A percentile compares a stretch with the other conserved stretches of the same genome.
Conservation (phyloP, 305 asterid species). For the Fraxinus sp. region DNA sequence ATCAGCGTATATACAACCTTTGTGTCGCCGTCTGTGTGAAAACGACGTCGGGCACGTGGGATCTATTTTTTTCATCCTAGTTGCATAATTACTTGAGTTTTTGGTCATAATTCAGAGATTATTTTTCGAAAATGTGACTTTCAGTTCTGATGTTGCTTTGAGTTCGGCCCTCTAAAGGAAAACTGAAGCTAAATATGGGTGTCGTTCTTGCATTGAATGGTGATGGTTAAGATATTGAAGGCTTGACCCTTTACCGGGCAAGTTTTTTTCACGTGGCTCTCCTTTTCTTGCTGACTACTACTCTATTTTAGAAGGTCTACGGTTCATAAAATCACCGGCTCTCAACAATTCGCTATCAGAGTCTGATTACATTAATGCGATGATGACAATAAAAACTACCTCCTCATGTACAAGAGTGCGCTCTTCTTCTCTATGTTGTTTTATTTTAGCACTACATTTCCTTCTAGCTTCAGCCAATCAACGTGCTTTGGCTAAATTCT, state of each 20-base stretch:
- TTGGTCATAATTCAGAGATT: not conserved
- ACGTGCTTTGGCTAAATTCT: not conserved
- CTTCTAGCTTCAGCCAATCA: not conserved
- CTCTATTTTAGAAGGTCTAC: not conserved
- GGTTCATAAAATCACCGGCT: not conserved
- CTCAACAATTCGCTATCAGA: not conserved
- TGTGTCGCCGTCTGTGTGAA: constrained; percentile 18
- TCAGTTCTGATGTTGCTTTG: not conserved
- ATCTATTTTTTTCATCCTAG: not conserved
- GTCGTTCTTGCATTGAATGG: not conserved
- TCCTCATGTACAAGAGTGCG: too few relatives aligned
- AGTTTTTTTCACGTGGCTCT: not conserved
- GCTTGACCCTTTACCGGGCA: not conserved
- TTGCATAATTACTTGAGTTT: not conserved
- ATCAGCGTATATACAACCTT: not conserved
- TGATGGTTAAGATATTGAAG: not conserved
- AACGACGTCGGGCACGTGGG: constrained; percentile 9
- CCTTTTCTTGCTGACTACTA: not conserved
- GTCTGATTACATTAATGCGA: not conserved
- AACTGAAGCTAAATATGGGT: not conserved
- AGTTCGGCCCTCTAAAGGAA: not conserved
- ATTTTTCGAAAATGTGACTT: not conserved
- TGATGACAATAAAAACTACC: not conserved
- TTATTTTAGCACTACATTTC: not conserved
- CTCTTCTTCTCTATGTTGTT: too few relatives aligned